Conservation (phyloP, 805 yeast species). For the Hanseniaspora lindneri region DNA sequence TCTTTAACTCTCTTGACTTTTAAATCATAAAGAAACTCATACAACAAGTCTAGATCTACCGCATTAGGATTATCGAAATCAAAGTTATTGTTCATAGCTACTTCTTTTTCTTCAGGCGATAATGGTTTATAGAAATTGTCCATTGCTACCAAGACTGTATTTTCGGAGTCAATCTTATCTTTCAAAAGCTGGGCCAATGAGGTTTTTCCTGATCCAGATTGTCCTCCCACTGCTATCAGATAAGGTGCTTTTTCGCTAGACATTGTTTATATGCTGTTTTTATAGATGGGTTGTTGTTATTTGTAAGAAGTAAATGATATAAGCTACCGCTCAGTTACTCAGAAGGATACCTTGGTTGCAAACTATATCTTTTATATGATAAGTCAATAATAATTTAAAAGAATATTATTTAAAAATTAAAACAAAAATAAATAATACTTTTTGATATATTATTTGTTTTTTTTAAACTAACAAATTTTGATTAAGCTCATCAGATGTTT, state of each 20-base stretch:
- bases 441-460: no score
- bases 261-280: not conserved
- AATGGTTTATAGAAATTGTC: constrained; percentile 86
- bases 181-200: constrained; percentile 78
- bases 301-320: no score
- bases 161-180: constrained; percentile 69
- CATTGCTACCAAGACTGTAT: constrained; percentile 82
- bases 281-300: not conserved
- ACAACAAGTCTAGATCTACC: constrained; percentile 62
- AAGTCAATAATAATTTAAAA: no score
- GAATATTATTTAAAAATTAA: no score
- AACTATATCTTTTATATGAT: no score
- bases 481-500: no score
- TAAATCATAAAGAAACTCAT: constrained; percentile 49
- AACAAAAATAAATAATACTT: no score
- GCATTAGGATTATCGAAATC: constrained; percentile 87
- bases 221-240: constrained; percentile 77
- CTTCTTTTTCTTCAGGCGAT: constrained; percentile 43
- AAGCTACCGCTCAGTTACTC: no score
- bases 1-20: constrained; percentile 58
- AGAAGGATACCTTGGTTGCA: no score
- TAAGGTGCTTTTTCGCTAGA: constrained; percentile 42
- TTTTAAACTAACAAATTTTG: no score
- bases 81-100: constrained; percentile 57
- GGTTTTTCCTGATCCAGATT: constrained; percentile 86